A percentile compares a stretch with the other conserved stretches of the same genome.
Conservation (phyloP, 2,329 filamentous ascomycete genomes). For the Aspergillus ibericus region DNA sequence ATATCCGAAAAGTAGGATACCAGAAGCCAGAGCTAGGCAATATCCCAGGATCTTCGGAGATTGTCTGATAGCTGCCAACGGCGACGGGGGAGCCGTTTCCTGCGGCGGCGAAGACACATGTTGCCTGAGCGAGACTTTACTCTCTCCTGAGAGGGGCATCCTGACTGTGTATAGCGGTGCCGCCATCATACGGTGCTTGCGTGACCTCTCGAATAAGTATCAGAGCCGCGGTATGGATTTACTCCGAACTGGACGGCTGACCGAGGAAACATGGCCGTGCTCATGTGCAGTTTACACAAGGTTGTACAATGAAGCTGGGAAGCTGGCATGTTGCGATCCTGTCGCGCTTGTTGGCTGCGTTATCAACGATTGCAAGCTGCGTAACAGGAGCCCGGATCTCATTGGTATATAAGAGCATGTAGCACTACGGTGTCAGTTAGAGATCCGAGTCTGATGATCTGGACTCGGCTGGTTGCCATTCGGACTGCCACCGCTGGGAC, state of each 20-base stretch:
- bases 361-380: neutral
- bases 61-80: constrained; percentile 4
- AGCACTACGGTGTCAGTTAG: neutral
- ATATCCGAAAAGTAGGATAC: constrained; percentile 35
- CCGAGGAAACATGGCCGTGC: neutral
- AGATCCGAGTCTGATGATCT: neutral
- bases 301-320: neutral
- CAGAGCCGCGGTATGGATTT: neutral
- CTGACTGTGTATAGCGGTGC: neutral
- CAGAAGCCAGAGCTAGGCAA: constrained; percentile 19
- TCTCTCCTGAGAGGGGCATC: neutral
- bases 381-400: neutral
- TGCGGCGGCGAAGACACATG: neutral
- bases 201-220: neutral
- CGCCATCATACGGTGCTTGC: neutral
- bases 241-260: neutral
- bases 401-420: neutral
- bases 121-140: neutral
- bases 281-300: neutral
- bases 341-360: neutral
- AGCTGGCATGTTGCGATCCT: neutral
- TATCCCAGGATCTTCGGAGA: constrained; percentile 16
- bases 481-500: too few species aligned
- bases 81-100: neutral
- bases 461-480: neutral